Conservation (phyloP, 2,329 filamentous ascomycete species). For the Epicoccum sorghinum region DNA sequence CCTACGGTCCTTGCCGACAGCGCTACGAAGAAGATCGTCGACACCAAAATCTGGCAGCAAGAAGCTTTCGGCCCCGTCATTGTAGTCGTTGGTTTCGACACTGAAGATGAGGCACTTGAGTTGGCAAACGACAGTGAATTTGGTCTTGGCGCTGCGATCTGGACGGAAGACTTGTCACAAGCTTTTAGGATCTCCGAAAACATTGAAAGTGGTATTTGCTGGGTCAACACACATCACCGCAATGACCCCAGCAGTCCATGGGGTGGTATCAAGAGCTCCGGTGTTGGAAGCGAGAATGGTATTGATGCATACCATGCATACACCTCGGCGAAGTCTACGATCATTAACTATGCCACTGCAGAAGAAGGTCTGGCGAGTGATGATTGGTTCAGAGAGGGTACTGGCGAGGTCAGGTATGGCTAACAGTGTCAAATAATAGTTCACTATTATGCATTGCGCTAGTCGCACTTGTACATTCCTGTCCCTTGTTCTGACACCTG, state of each 20-base stretch:
- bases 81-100: constrained; percentile 55
- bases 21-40: constrained; percentile 37
- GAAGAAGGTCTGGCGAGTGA: constrained; percentile 61
- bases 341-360: constrained; percentile 69
- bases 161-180: constrained; percentile 58
- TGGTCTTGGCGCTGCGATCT: constrained; percentile 58
- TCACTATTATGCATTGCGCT: background rate
- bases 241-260: constrained; percentile 75
- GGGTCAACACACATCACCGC: constrained; percentile 65
- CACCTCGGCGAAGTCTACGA: constrained; percentile 66
- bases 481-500: too few relatives aligned
- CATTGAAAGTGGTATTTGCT: constrained; percentile 58
- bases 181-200: constrained; percentile 54
- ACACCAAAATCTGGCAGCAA: constrained; percentile 50
- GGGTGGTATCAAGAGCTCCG: constrained; percentile 68
- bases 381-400: constrained; percentile 61
- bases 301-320: constrained; percentile 57
- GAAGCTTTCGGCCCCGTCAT: constrained; percentile 62
- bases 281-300: constrained; percentile 76
- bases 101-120: constrained; percentile 54
- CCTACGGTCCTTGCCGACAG: constrained; percentile 52
- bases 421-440: background rate
- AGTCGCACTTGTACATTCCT: too few relatives aligned
- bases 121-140: constrained; percentile 59
- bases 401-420: constrained; percentile 65